Conservation (phyloP, 1,284 basidiomycete species). For the Filobasidium uniguttulatum region DNA sequence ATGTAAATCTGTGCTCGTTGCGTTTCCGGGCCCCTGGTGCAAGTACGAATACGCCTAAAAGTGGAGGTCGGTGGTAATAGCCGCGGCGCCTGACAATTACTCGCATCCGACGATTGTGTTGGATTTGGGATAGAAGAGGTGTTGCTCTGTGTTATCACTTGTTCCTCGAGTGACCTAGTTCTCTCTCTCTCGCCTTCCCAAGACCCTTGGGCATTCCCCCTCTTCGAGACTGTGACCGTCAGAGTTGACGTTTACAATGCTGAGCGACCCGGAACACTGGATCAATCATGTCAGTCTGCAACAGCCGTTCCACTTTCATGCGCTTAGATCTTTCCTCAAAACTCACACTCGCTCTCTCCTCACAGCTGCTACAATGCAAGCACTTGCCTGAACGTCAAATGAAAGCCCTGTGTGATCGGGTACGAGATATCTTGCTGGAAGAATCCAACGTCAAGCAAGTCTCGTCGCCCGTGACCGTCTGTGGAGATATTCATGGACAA, state of each 20-base stretch:
- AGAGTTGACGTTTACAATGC: conserved; percentile 4
- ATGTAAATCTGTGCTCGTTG: no score
- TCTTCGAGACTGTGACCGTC: no score
- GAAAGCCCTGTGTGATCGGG: conserved; percentile 74
- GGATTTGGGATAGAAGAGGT: no score
- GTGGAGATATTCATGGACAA: conserved; percentile 89
- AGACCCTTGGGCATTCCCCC: no score
- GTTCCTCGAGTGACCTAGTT: no score
- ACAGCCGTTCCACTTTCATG: background rate
- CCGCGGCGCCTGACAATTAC: no score
- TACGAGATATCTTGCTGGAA: conserved; percentile 74
- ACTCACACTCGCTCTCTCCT: background rate
- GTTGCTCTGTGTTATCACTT: no score
- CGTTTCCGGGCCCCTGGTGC: no score
- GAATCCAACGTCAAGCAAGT: conserved; percentile 94
- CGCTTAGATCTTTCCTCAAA: background rate
- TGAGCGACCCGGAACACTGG: conserved; percentile 31
- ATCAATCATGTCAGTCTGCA: conserved; percentile 23
- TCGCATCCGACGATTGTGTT: no score
- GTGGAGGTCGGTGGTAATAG: no score
- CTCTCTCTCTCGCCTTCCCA: no score
- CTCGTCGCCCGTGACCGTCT: conserved; percentile 77
- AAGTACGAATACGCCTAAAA: no score
- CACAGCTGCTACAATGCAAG: conserved; percentile 64
- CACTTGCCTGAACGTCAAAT: conserved; percentile 84